Base-by-base conservation (phyloP, 2,329 filamentous ascomycete species). In the Neophaeococcomyces mojaviensis region DNA sequence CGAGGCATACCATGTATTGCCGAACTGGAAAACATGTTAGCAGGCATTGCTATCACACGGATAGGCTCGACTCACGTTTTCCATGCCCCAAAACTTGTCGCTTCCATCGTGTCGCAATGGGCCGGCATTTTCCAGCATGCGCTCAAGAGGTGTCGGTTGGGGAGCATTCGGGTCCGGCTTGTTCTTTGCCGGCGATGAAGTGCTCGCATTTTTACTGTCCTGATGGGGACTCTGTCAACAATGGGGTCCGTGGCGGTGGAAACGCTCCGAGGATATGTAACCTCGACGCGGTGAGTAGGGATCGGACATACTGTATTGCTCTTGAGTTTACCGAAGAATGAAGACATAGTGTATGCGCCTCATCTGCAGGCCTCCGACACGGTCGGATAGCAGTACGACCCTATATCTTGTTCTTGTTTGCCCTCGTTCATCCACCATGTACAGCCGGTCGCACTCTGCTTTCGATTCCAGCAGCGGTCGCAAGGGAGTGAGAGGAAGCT, bases 61-160 rank as follows among this genome's bases (percentile, higher is more conserved):
- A 30, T 31, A 44, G 44, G 51, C 46, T 50, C 53, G 42, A 73
- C 86, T 69, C 75, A 97, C 90, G 70, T 98, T 98, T 69, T 98
- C 92, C 64, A 97, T 84, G 13, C 92, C 92, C 69, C 94, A 97
- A 71, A 95, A 98, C 71, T 95, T 94, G 71, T 97, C 92, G 63
- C 86, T 95, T 44, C 92, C 92, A 67, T 97, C 89, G 56, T 77
- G 73, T 59, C 88, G 81, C 55, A 94, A 70, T 2, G 89, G 81
- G 3, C 88, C 89, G 49, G 86, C 81, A 66, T 87, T 84, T 58
- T 81, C 77, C 26, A 98, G 75, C 74, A 94, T 84, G 72, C 88
- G 81, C 66, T 83, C 78, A 28, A 83, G 64, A 34, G 77, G 75
- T 37, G 77, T 81, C 45, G 73, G 69, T 54, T 72, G 69, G 28